Evolutionary conservation across 192 early-diverging fungal genomes (phyloP).

Genomic region (Rhizophagus sp.): DNA sequence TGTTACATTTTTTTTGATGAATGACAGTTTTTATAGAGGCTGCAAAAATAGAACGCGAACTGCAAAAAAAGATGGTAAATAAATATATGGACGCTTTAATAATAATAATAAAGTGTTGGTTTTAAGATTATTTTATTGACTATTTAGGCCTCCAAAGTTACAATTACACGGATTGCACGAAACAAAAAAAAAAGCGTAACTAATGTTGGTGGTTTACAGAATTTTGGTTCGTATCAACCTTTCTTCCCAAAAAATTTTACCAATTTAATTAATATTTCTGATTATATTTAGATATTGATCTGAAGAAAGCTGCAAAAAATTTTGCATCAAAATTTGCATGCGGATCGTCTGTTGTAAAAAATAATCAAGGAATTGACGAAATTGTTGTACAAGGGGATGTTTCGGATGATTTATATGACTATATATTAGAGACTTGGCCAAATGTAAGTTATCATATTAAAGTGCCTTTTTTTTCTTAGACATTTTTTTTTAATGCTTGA

Average conservation of each 20-base stretch:
- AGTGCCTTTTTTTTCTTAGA: neutral
- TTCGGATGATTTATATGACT: slow-evolving; percentile 82
- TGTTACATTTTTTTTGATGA: neutral
- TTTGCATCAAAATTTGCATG: slow-evolving; percentile 96
- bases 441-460: slow-evolving; percentile 45
- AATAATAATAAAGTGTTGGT: neutral
- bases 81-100: neutral
- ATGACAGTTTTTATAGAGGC: slow-evolving; percentile 45
- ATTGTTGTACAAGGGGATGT: slow-evolving; percentile 98
- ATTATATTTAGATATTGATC: slow-evolving; percentile 75
- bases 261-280: neutral
- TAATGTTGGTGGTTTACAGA: slow-evolving; percentile 78
- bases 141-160: slow-evolving; percentile 9
- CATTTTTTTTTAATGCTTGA: neutral
- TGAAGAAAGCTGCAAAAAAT: slow-evolving; percentile 95
- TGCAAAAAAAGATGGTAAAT: slow-evolving; percentile 73
- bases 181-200: slow-evolving; percentile 94
- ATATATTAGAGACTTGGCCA: slow-evolving; percentile 78
- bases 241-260: slow-evolving; percentile 25
- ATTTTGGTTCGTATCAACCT: slow-evolving; percentile 69
- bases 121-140: slow-evolving; percentile 5
- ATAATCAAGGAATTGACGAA: slow-evolving; percentile 88
- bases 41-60: slow-evolving; percentile 74
- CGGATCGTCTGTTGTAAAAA: slow-evolving; percentile 93
- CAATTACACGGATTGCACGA: slow-evolving; percentile 72